Percentiles rank a stretch among this genome's conserved stretches.
These are phyloP conservation scores for Nakazawaea siamensis DNA, from an alignment of 805 yeast species.

Conservation along the genomic window DNA sequence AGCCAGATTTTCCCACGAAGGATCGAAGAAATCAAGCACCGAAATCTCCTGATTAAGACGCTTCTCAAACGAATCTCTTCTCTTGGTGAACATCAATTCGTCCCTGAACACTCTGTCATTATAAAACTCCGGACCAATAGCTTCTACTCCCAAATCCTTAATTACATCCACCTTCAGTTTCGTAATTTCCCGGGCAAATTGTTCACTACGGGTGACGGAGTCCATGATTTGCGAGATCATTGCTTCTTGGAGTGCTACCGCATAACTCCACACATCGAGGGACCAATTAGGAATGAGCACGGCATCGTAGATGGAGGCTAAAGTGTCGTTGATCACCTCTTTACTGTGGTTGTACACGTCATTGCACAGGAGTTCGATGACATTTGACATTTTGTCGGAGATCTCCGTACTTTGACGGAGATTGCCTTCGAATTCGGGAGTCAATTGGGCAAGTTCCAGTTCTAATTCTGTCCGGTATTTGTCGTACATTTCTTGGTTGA, in stretches of 20 bases:
- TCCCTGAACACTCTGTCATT: constrained; percentile 58
- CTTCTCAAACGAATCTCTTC: constrained; percentile 52
- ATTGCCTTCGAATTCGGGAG: constrained; percentile 50
- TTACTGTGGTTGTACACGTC: constrained; percentile 56
- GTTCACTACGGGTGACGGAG: constrained; percentile 59
- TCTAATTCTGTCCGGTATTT: constrained; percentile 36
- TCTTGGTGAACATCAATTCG: constrained; percentile 76
- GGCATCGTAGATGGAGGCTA: constrained; percentile 30
- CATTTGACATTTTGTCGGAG: constrained; percentile 48
- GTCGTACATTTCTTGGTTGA: constrained; percentile 41
- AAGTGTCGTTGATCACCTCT: constrained; percentile 38
- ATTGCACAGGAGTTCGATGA: constrained; percentile 54
- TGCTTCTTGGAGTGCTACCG: constrained; percentile 56
- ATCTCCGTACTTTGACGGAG: constrained; percentile 44
- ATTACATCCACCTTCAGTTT: constrained; percentile 52
- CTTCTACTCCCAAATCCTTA: constrained; percentile 49
- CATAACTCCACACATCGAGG: constrained; percentile 57
- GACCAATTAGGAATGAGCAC: constrained; percentile 46
- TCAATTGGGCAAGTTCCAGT: constrained; percentile 39
- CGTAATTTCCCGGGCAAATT: constrained; percentile 56
- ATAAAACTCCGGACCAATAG: constrained; percentile 56
- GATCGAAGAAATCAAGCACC: constrained; percentile 72
- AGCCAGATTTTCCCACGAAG: constrained; percentile 54
- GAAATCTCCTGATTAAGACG: constrained; percentile 53
- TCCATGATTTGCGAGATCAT: constrained; percentile 60